Conservation (phyloP, 768 basidiomycete genomes). For the Mrakia blollopis region DNA sequence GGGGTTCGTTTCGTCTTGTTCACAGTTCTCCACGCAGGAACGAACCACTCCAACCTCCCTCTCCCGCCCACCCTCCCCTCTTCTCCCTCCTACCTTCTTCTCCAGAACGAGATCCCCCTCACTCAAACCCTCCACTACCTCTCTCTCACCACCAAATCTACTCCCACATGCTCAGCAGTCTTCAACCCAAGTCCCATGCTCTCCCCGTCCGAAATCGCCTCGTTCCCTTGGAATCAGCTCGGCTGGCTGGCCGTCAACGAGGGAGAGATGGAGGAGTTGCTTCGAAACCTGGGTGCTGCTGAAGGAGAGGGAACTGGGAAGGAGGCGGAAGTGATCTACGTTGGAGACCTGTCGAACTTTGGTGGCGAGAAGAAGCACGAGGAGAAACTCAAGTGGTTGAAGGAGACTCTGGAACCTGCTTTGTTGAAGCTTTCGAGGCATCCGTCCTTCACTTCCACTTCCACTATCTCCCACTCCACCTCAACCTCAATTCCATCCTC, state of each 20-base stretch:
- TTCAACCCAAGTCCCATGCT: slow-evolving; percentile 50
- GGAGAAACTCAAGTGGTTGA: slow-evolving; percentile 11
- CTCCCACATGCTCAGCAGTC: slow-evolving; percentile 38
- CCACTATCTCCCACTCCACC: not conserved
- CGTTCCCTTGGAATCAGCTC: slow-evolving; percentile 44
- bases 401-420: slow-evolving; percentile 16
- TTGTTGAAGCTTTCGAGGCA: slow-evolving; percentile 31
- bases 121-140: slow-evolving; percentile 38
- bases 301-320: not conserved
- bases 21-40: slow-evolving; percentile 43
- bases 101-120: slow-evolving; percentile 50
- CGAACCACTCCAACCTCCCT: slow-evolving; percentile 37
- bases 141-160: slow-evolving; percentile 35
- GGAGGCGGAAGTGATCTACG: not conserved
- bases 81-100: slow-evolving; percentile 42
- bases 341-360: not conserved
- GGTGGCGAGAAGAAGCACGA: not conserved
- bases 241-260: slow-evolving; percentile 48
- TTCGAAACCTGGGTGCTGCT: slow-evolving; percentile 15
- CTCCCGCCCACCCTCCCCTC: slow-evolving; percentile 31
- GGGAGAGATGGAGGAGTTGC: slow-evolving; percentile 43
- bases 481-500: not conserved
- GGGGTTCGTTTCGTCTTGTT: not conserved
- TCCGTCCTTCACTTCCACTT: not conserved
- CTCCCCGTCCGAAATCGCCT: slow-evolving; percentile 36